Conservation (phyloP, 208 protist genomes). For the Leishmania guyanensis region DNA sequence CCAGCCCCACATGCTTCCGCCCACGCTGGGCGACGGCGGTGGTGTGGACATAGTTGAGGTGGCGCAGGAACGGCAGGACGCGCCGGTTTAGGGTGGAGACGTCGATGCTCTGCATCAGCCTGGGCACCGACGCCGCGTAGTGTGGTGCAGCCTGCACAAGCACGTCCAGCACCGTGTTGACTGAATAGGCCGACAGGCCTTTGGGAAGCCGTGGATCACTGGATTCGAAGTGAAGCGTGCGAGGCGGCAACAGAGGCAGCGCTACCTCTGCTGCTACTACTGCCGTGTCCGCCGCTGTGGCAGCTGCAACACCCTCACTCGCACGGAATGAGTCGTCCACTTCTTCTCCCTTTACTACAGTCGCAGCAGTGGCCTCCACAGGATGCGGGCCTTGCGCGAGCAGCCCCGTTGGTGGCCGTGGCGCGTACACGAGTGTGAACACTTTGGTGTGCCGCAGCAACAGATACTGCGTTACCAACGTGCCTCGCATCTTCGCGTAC, state of each 20-base stretch:
- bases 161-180: slow-evolving; percentile 58
- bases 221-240: slow-evolving; percentile 2
- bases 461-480: slow-evolving; percentile 40
- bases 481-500: slow-evolving; percentile 43
- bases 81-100: slow-evolving; percentile 42
- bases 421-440: slow-evolving; percentile 54
- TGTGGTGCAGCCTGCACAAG: slow-evolving; percentile 46
- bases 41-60: slow-evolving; percentile 41
- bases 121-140: slow-evolving; percentile 47
- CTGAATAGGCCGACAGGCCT: slow-evolving; percentile 57
- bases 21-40: slow-evolving; percentile 46
- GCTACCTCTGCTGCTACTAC: background rate
- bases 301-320: background rate
- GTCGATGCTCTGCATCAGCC: slow-evolving; percentile 52
- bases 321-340: background rate
- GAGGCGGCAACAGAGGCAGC: background rate
- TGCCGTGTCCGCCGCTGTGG: background rate
- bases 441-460: slow-evolving; percentile 30
- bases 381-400: background rate
- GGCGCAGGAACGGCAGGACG: slow-evolving; percentile 62
- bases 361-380: background rate
- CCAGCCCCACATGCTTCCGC: slow-evolving; percentile 58
- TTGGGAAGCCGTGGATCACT: slow-evolving; percentile 34
- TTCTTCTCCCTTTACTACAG: background rate
- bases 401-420: background rate